Evolutionary conservation across 345 rosid species (phyloP).

Genomic region (Psidium friedrichsthalianum): DNA sequence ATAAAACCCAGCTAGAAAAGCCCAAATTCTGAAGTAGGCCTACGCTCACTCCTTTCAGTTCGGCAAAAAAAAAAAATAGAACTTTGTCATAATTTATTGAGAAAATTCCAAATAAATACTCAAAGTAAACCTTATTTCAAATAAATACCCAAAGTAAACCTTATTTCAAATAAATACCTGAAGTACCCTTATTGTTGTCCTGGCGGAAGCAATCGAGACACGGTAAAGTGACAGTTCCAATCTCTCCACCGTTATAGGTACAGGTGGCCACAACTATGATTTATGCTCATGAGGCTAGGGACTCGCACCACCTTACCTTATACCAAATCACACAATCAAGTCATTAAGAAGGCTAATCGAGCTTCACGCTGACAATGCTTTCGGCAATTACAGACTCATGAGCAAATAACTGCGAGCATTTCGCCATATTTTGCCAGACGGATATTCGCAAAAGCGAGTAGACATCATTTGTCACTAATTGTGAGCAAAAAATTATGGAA

Average conservation of each 20-base stretch:
- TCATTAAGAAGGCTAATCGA: not conserved
- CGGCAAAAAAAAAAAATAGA: no score
- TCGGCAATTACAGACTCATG: not conserved
- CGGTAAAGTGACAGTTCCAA: no score
- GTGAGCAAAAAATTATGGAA: no score
- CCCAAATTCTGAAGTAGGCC: conserved; percentile 1
- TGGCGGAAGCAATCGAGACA: no score
- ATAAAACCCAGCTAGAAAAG: not conserved
- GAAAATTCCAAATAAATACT: no score
- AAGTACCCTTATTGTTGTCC: no score
- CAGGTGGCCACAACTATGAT: not conserved
- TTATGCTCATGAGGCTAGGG: not conserved
- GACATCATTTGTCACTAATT: no score
- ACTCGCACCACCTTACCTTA: not conserved
- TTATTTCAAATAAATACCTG: no score
- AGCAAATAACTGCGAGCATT: not conserved
- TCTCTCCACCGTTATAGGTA: not conserved
- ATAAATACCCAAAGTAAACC: no score
- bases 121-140: no score
- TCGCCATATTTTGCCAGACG: not conserved
- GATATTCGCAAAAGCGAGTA: not conserved
- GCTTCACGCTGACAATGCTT: not conserved
- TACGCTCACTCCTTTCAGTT: not conserved
- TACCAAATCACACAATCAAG: not conserved
- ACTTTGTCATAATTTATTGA: no score